Evolutionary conservation across 202 grass and related monocot genomes (phyloP), one percentile per base, ranked within the genome.

Genomic region (Cymbopogon flexuosus): DNA sequence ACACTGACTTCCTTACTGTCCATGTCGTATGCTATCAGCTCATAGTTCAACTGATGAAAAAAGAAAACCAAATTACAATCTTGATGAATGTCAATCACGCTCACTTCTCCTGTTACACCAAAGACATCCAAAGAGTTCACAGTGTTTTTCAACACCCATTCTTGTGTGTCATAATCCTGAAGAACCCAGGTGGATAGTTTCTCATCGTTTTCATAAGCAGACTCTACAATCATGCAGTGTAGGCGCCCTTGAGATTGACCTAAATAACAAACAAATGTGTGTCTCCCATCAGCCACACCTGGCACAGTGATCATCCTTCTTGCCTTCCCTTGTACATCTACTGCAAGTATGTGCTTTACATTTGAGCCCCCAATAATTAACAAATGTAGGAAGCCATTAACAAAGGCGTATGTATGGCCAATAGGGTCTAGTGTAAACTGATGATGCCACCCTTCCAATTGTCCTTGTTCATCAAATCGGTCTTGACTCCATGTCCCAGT

Each of bases 51-150:
- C 16, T 4, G 2, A 5, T 33, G 14, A 19, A 45, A 65, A 77
- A 77, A 13, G 59, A 64, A 77, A 34, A 47, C 24, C 14, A 77
- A 16, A 77, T 77, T 77, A 10, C 15, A 16, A 64, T 64, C 58
- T 34, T 29, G 40, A 46, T 77, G 75, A 62, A 77, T 77, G 23
- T 40, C 59, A 33, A 77, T 10, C 34, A 42, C 31, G 2, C 5
- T 6, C 64, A 10, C 0, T 2, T 0, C 0, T n/a, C 42, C 42
- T 4, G 3, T 64, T 35, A 34, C 62, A 22, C 16, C 61, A 15
- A 65, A 49, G 24, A 49, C 16, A 18, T 49, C 15, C 24, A 8
- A 3, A 65, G 31, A 49, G 75, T 29, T 47, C 60, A 65, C 36
- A 31, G 0, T 27, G 36, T 31, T 8, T 15, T 76, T 75, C 33